phyloP scores from a whole-genome alignment of 1,139 yeast species.

The Wickerhamomyces sp. region DNA sequence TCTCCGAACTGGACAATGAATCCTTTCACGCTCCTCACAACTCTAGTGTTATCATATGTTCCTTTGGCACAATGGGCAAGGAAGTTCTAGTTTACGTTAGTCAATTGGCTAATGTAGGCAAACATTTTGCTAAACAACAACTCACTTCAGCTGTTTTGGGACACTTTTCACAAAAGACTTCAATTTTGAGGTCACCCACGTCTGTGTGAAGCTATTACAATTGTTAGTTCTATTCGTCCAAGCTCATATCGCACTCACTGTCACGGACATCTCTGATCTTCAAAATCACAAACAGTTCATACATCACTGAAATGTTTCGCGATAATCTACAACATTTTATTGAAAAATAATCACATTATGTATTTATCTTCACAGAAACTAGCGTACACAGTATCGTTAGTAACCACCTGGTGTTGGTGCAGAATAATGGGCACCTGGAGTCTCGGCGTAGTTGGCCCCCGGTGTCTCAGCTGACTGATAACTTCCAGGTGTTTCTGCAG shows the following conservation, averaged over 20 bases:
- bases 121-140: too few relatives aligned
- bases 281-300: not conserved
- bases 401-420: conserved; percentile 27
- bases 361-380: too few relatives aligned
- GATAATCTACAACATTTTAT: too few relatives aligned
- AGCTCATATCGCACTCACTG: conserved; percentile 10
- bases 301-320: not conserved
- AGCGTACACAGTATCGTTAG: not conserved
- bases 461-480: conserved; percentile 26
- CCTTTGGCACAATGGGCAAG: conserved; percentile 47
- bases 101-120: not conserved
- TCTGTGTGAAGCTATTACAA: conserved; percentile 32
- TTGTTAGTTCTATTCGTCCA: not conserved
- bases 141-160: conserved; percentile 35
- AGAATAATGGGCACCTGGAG: conserved; percentile 22
- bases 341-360: too few relatives aligned
- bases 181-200: conserved; percentile 36
- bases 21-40: conserved; percentile 40
- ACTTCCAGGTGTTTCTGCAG: conserved; percentile 33
- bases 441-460: conserved; percentile 13
- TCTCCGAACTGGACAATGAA: conserved; percentile 50
- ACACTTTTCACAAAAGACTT: conserved; percentile 35
- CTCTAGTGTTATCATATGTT: conserved; percentile 35
- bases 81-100: conserved; percentile 28
- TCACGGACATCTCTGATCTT: conserved; percentile 15